Base-by-base conservation (phyloP, 2,329 filamentous ascomycete genomes). In the Teratosphaeriaceae sp. region DNA sequence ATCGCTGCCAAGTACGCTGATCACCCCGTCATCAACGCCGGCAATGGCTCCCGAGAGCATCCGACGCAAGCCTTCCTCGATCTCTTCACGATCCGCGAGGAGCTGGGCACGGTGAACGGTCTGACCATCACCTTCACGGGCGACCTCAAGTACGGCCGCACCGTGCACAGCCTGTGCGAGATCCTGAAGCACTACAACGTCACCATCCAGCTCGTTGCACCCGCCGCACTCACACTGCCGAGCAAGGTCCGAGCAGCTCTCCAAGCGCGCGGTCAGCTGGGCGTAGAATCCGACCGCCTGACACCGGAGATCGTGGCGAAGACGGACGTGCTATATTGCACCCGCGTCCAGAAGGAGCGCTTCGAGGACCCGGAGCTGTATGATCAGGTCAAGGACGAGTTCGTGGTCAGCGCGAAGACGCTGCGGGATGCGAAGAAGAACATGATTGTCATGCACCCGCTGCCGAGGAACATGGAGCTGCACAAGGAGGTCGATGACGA, bases 61-160 rank as follows among this genome's bases (percentile, higher is more conserved):
- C 92, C 92, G 1, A 98, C 92, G 0, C 92, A 98, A 69, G 92
- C 92, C 0, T 92, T 98, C 76, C 74, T 98, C 18, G 92, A 98
- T 60, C 82, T 98, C 45, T 98, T 96, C 74, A 97, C 92, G 42
- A 98, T 98, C 61, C 87, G 92, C 54, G 92, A 98, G 68, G 92
- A 98, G 67, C 76, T 97, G 7, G 92, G 92, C 51, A 96, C 89
- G 0, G 90, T 97, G 44, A 89, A 90, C 61, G 90, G 90, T 40
- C 74, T 98, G 51, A 97, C 88, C 34, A 94, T 98, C 61, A 98
- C 92, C 39, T 98, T 98, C 66, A 76, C 88, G 34, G 92, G 92
- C 57, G 92, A 98, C 61, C 80, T 98, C 45, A 81, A 85, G 52
- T 94, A 96, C 65, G 92, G 92, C 36, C 85, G 92, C 45, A 88